Evolutionary conservation across 2,329 filamentous ascomycete genomes (phyloP).

Genomic region (Alternaria sp.): DNA sequence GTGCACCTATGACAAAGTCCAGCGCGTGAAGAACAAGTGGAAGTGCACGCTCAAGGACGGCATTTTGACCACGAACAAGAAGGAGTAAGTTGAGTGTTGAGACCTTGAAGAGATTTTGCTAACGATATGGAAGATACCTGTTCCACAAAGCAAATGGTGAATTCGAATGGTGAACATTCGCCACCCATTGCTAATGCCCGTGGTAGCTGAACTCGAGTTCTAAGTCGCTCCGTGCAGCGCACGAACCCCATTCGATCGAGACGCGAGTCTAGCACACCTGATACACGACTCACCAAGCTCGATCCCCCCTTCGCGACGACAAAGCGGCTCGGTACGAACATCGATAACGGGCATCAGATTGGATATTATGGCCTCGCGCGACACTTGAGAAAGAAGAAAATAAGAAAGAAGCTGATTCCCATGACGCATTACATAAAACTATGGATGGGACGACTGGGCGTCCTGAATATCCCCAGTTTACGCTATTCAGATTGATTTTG

Average conservation of each 20-base stretch:
- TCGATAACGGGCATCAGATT: slow-evolving; percentile 2
- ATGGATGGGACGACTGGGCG: background rate
- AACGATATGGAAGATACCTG: slow-evolving; percentile 68
- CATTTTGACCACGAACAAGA: slow-evolving; percentile 88
- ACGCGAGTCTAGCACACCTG: slow-evolving; percentile 6
- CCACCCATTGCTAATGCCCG: slow-evolving; percentile 21
- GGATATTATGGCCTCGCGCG: background rate
- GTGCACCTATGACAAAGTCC: slow-evolving; percentile 99
- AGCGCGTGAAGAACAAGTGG: slow-evolving; percentile 95
- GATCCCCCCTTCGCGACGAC: background rate
- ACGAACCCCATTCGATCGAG: slow-evolving; percentile 7
- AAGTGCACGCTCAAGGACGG: slow-evolving; percentile 99
- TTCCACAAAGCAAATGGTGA: slow-evolving; percentile 98
- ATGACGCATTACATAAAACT: background rate
- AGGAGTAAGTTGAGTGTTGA: slow-evolving; percentile 66
- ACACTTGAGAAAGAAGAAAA: background rate
- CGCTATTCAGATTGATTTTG: background rate
- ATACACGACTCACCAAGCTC: background rate
- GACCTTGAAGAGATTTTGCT: background rate
- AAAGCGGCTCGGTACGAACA: background rate
- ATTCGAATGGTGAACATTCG: slow-evolving; percentile 81
- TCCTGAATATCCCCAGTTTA: background rate
- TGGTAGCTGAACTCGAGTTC: slow-evolving; percentile 34
- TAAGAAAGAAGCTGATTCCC: background rate
- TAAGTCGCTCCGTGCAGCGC: slow-evolving; percentile 16